Percentiles rank a stretch among this genome's conserved stretches.
Evolutionary conservation across 495 filamentous ascomycete genomes (phyloP).

Genomic region (Lentithecium fluviatile): DNA sequence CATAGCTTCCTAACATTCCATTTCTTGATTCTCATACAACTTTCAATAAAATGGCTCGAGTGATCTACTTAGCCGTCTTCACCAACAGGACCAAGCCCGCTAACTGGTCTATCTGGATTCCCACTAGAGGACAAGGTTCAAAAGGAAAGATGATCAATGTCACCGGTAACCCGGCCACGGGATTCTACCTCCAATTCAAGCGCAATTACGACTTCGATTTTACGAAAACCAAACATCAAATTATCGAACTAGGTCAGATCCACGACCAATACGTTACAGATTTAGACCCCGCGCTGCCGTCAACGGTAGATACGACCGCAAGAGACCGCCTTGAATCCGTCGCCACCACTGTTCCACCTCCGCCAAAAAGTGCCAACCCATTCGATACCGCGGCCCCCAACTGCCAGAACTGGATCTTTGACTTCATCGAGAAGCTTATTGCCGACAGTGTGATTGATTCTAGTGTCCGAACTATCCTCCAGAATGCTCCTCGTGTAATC

Average conservation of each 20-base stretch:
- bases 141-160: conserved; percentile 33
- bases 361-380: conserved; percentile 28
- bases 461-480: too few species aligned
- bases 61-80: conserved; percentile 32
- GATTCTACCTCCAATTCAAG: conserved; percentile 37
- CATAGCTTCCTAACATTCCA: too few species aligned
- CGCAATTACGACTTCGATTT: conserved; percentile 35
- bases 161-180: conserved; percentile 33
- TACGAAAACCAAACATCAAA: conserved; percentile 25
- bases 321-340: conserved; percentile 35
- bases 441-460: conserved; percentile 1
- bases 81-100: conserved; percentile 31
- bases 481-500: too few species aligned
- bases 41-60: conserved; percentile 21
- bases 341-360: conserved; percentile 27
- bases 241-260: conserved; percentile 32
- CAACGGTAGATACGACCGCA: conserved; percentile 28
- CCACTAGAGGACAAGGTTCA: conserved; percentile 7
- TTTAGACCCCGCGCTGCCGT: conserved; percentile 20
- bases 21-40: too few species aligned
- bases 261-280: conserved; percentile 31
- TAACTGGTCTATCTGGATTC: conserved; percentile 33
- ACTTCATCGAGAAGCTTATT: conserved; percentile 11
- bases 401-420: conserved; percentile 7
- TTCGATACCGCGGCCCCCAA: conserved; percentile 30